Evolutionary conservation across 164 flowering plant genomes (phyloP).

Genomic region (Nymphaea thermarum): DNA sequence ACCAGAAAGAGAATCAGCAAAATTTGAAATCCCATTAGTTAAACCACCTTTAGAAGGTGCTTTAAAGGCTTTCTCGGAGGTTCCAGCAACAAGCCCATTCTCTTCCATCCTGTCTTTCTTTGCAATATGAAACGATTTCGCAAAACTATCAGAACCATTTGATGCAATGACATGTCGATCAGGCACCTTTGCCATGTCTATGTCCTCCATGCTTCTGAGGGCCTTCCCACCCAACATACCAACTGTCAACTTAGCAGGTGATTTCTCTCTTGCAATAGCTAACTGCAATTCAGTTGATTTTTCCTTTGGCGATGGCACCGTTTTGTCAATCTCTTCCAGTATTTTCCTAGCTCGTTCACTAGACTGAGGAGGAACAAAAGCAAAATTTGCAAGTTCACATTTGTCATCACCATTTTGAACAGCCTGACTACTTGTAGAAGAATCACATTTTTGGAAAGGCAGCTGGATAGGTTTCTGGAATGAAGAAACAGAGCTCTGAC

Average conservation of each 20-base stretch:
- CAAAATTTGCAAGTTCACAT: slow-evolving; percentile 18
- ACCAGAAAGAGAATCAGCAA: slow-evolving; percentile 12
- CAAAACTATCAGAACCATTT: slow-evolving; percentile 8
- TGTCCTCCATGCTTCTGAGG: slow-evolving; percentile 55
- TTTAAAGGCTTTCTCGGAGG: background rate
- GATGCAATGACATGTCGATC: slow-evolving; percentile 14
- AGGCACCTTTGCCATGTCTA: slow-evolving; percentile 41
- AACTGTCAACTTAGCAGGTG: slow-evolving; percentile 41
- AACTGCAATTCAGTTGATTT: slow-evolving; percentile 42
- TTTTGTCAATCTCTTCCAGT: slow-evolving; percentile 61
- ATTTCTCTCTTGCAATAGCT: slow-evolving; percentile 25
- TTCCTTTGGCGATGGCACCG: slow-evolving; percentile 35
- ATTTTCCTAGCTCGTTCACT: slow-evolving; percentile 66
- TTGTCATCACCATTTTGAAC: slow-evolving; percentile 19
- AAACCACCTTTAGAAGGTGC: slow-evolving; percentile 12
- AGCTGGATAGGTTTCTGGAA: slow-evolving; percentile 8
- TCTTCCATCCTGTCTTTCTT: slow-evolving; percentile 21
- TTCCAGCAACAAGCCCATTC: slow-evolving; percentile 20
- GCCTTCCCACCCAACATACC: slow-evolving; percentile 55
- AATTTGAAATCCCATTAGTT: slow-evolving; percentile 4
- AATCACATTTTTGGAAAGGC: slow-evolving; percentile 10
- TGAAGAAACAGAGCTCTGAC: slow-evolving; percentile 10
- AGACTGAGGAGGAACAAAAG: slow-evolving; percentile 59
- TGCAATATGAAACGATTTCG: slow-evolving; percentile 2
- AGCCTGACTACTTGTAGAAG: slow-evolving; percentile 7